Base-by-base conservation (phyloP, 495 filamentous ascomycete genomes). In the Antarctomyces pellizariae region DNA sequence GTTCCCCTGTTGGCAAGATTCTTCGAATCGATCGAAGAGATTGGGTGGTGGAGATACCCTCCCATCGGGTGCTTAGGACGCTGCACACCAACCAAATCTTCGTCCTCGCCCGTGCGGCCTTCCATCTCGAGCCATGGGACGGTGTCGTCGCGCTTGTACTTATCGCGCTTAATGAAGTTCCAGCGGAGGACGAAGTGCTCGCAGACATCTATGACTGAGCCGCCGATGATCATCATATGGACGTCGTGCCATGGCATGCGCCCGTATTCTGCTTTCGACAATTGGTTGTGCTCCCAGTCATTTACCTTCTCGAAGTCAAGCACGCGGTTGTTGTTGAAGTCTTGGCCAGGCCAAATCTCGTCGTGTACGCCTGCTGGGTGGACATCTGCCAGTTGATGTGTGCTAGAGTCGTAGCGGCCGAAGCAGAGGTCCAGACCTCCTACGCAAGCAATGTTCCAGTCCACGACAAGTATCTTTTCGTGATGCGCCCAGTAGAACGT, bases 211-310 rank as follows among this genome's bases (percentile, higher is more conserved):
- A 82, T 83, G 16, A 92, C 76, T 38, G 71, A 78, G 21, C 82
- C 77, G 4, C 84, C 84, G 24, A 89, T 62, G 13, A 93, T 30
- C 2, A 76, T 80, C 75, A 93, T 82, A 3, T 75, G 60, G 2
- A 95, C 80, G 44, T 95, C 84, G 41, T 95, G 84, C 84, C 84
- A 95, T 1, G 84, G 84, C 84, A 95, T 92, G 16, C 84, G 69
- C 13, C 82, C 83, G 35, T 75, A 90, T 18, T 92, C 79, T 0
- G 72, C 67, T 52, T 93, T 93, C 46, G 63, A 75, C n/a, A 95
- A 52, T 42, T 89, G 75, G 39, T 95, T 95, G 24, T 67, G 63
- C 45, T 82, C 77, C 84, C 84, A 95, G 40, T 92, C 73, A 5
- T 74, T 42, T 12, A 97, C 86, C 13, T 66, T 73, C 37, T 92